Base-by-base conservation (phyloP, 768 basidiomycete species). In the Mycena filopes region DNA sequence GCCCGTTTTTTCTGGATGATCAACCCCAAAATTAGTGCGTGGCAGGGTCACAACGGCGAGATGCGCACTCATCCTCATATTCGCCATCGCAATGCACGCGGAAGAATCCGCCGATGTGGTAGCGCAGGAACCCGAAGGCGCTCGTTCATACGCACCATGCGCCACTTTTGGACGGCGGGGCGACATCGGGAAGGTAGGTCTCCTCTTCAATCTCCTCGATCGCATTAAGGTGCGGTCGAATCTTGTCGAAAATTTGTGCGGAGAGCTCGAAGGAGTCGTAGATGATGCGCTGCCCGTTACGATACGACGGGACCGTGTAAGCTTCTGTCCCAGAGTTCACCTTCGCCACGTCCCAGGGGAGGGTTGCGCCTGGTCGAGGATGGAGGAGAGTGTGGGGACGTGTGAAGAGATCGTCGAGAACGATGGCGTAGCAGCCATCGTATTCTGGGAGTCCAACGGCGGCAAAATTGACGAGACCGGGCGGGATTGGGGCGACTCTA, bases 131-230 rank as follows among this genome's bases (percentile, higher is more conserved):
- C 16, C n/a, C 69, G 23, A 33, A 70, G 28, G 3, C 69, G 46
- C 55, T 70, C 69, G 20, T 70, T 70, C 16, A 70, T 25, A 15
- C 65, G 54, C 25, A 65, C 62, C 65, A 70, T 67, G 25, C 63
- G 50, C 69, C 69, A 70, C 38, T 67, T 68, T 51, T 70, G 66
- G 28, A 43, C 26, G 20, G 49, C 59, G 13, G 16, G 42, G 21
- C 43, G 51, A 3, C 40, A 16, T 57, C 56, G 4, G 29, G 21
- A 2, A 61, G 15, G 15, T 54, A 48, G 12, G 18, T 18, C 2
- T 18, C 12, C 60, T 65, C 38, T 36, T 69, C 64, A 15, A 69
- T 63, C 23, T 54, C 68, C 45, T 57, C 67, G 29, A 68, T 68
- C 0, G 49, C 67, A 7, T 45, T 36, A 31, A 69, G 41, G 33